These are phyloP conservation scores for Neurospora cerealis DNA, from an alignment of 495 filamentous ascomycete species.

Conservation along the genomic window DNA sequence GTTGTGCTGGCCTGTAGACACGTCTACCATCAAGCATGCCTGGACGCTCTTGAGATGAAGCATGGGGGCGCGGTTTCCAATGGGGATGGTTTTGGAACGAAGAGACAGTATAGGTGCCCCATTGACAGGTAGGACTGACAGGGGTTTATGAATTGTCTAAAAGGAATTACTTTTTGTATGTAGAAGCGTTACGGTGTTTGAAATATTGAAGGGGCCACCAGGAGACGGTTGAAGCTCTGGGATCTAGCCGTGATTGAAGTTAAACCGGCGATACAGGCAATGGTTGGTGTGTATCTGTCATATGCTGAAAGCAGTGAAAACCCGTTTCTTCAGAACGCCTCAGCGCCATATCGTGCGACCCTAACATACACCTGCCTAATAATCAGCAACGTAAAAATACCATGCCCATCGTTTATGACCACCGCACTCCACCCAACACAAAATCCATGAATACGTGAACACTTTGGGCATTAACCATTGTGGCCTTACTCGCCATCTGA, in stretches of 20 bases:
- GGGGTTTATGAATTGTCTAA: not conserved
- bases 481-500: not conserved
- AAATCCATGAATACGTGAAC: not conserved
- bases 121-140: constrained; percentile 35
- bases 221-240: not conserved
- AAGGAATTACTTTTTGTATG: not conserved
- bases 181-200: not conserved
- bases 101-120: constrained; percentile 43
- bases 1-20: constrained; percentile 53
- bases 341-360: not conserved
- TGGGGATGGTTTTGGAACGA: constrained; percentile 27
- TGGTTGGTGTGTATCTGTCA: not conserved
- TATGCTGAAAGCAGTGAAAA: not conserved
- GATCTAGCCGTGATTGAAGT: not conserved
- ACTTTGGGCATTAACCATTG: not conserved
- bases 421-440: not conserved
- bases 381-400: not conserved
- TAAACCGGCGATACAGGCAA: not conserved
- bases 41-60: constrained; percentile 44
- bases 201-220: not conserved
- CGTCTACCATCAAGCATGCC: constrained; percentile 51
- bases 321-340: not conserved
- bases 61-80: constrained; percentile 16
- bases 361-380: not conserved
- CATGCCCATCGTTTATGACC: not conserved